Evolutionary conservation across 768 basidiomycete species (phyloP), one percentile per base, ranked within the genome.

Genomic region (Vararia minispora): DNA sequence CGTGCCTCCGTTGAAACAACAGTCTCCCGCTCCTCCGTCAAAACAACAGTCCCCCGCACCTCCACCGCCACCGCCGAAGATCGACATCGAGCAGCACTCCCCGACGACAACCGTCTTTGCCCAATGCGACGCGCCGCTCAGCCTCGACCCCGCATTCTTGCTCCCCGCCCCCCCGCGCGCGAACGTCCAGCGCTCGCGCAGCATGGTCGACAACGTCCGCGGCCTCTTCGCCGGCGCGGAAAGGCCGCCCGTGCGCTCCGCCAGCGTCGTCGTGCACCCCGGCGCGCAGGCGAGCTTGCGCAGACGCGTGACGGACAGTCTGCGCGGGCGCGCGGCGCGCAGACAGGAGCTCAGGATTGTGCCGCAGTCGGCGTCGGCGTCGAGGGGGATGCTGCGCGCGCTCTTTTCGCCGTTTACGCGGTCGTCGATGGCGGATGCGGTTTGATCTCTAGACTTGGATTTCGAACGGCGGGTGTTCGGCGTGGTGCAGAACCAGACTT

Each of bases 201-300:
- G 74, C 11, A 65, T 83, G 56, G 70, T 76, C 33, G 73, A 69
- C 45, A 78, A 74, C 47, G 72, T 82, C 40, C 71, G 66, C 47
- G 72, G 64, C 14, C 61, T 83, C 37, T 79, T 83, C 48, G 31
- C 33, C 13, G 34, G 44, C 5, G 22, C 30, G 28, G 33, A 40
- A 16, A 14, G 25, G n/a, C 41, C 47, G 13, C 47, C 47, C 4
- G 38, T 39, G 25, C 47, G 47, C 40, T n/a, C 39, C 47, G 28
- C 35, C 37, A 12, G 45, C 46, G 7, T 34, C 46, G 30, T 33
- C 44, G 31, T 44, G 44, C 14, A 40, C 46, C 12, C 35, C 40
- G 13, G 11, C 27, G 17, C 36, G 14, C 36, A 28, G 13, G 36
- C 27, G 25, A 20, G 10, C 12, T 28, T 39, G 30, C 18, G 28